Evolutionary conservation across 192 early-diverging fungal species (phyloP).

Genomic region (Mycoemilia scoparia): DNA sequence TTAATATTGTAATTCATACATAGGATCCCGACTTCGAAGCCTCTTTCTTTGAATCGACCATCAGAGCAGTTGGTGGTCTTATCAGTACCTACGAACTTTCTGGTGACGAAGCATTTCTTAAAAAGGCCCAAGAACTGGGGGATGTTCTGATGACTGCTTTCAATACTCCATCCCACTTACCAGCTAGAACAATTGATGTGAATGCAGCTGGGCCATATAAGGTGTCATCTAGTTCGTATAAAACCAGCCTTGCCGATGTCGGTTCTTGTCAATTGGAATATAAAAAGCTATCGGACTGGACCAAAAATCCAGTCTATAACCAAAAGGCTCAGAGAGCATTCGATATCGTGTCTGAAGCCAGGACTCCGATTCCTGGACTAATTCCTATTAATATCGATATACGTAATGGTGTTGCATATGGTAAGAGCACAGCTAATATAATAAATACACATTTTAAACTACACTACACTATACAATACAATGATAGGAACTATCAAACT

Average conservation of each 20-base stretch:
- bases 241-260: slow-evolving; percentile 49
- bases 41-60: slow-evolving; percentile 73
- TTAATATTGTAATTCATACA: too few relatives aligned
- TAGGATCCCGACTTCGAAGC: too few relatives aligned
- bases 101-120: slow-evolving; percentile 37
- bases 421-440: too few relatives aligned
- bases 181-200: slow-evolving; percentile 54
- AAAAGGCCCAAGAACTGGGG: slow-evolving; percentile 58
- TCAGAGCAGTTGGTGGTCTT: slow-evolving; percentile 73
- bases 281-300: slow-evolving; percentile 67
- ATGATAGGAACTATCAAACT: too few relatives aligned
- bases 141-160: slow-evolving; percentile 60
- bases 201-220: slow-evolving; percentile 23
- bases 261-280: slow-evolving; percentile 80
- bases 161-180: slow-evolving; percentile 45
- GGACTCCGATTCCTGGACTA: slow-evolving; percentile 15
- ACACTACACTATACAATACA: too few relatives aligned
- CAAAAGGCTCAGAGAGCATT: slow-evolving; percentile 48
- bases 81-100: slow-evolving; percentile 64
- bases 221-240: slow-evolving; percentile 25
- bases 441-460: too few relatives aligned
- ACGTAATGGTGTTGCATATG: slow-evolving; percentile 9
- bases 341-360: slow-evolving; percentile 15
- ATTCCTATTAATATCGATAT: slow-evolving; percentile 19
- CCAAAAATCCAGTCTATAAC: slow-evolving; percentile 64